phyloP scores from a whole-genome alignment of 2,329 filamentous ascomycete genomes.

The Teratosphaeriaceae sp. region DNA sequence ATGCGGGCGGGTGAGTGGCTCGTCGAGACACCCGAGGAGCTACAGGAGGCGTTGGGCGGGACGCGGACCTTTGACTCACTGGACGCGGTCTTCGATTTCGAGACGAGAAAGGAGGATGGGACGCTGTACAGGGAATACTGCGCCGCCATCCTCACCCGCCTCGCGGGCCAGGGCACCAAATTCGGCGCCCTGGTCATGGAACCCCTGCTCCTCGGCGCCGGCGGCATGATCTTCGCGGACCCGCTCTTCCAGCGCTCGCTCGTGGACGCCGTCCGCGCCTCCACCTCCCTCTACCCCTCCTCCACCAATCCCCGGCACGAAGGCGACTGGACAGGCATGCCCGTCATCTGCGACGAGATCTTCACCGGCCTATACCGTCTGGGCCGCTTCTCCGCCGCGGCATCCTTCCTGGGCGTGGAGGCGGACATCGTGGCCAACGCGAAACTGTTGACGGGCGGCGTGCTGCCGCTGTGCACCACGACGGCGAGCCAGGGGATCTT shows the following conservation, averaged over 20 bases:
- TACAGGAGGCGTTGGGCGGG: constrained; percentile 42
- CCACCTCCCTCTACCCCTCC: not conserved
- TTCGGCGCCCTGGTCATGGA: constrained; percentile 77
- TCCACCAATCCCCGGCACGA: constrained; percentile 15
- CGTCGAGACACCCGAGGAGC: constrained; percentile 48
- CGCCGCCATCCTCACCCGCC: constrained; percentile 45
- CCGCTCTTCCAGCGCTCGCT: constrained; percentile 73
- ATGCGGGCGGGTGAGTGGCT: constrained; percentile 61
- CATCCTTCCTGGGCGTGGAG: constrained; percentile 60
- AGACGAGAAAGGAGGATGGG: constrained; percentile 14
- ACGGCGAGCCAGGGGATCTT: constrained; percentile 69
- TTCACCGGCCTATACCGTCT: constrained; percentile 82
- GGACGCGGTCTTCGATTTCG: constrained; percentile 55
- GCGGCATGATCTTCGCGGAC: constrained; percentile 79
- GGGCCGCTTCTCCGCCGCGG: constrained; percentile 58
- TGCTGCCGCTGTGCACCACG: constrained; percentile 71
- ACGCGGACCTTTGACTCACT: constrained; percentile 43
- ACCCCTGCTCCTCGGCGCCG: constrained; percentile 72
- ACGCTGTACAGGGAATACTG: constrained; percentile 24
- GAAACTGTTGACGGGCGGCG: constrained; percentile 74
- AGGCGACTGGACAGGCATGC: constrained; percentile 68
- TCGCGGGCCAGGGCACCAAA: constrained; percentile 48
- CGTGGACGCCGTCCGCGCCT: constrained; percentile 55
- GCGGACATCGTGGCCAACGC: constrained; percentile 76
- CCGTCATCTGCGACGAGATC: constrained; percentile 78